phyloP scores from a whole-genome alignment of 2,329 filamentous ascomycete genomes.

The Phaeosphaeria sp. region DNA sequence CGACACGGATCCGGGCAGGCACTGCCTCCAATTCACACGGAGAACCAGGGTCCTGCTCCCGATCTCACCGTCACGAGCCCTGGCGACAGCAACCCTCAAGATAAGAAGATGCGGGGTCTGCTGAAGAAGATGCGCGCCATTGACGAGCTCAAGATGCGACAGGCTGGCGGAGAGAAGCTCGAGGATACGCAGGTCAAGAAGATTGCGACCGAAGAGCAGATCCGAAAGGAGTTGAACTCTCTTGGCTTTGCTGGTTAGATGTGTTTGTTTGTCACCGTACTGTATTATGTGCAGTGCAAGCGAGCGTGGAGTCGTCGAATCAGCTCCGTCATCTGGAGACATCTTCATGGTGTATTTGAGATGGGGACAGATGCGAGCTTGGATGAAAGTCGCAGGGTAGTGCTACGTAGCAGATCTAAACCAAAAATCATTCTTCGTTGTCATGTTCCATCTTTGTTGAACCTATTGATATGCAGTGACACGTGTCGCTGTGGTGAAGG shows the following conservation, averaged over 20 bases:
- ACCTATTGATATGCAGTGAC: too few relatives aligned
- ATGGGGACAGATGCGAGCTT: neutral
- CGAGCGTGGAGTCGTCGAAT: neutral
- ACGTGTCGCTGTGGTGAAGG: too few relatives aligned
- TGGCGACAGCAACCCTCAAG: constrained; percentile 69
- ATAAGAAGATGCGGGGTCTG: constrained; percentile 92
- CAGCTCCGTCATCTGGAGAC: neutral
- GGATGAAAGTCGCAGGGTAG: constrained; percentile 3
- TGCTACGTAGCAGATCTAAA: neutral
- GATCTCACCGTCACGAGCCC: constrained; percentile 63
- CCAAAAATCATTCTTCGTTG: constrained; percentile 8
- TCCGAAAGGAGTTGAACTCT: constrained; percentile 80
- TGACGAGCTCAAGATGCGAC: constrained; percentile 96
- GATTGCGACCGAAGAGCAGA: constrained; percentile 85
- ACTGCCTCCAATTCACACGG: constrained; percentile 38
- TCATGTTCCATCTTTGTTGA: neutral
- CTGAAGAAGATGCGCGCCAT: constrained; percentile 98
- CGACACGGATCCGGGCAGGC: constrained; percentile 27
- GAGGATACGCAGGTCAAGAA: constrained; percentile 99
- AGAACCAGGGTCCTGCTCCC: constrained; percentile 47
- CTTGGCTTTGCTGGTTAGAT: constrained; percentile 55
- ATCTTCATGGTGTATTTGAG: neutral
- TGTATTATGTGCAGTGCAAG: neutral
- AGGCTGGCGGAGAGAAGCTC: constrained; percentile 92
- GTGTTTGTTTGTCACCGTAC: too few relatives aligned